phyloP scores from a whole-genome alignment of 495 filamentous ascomycete genomes.

The Podospora pseudoanserina region DNA sequence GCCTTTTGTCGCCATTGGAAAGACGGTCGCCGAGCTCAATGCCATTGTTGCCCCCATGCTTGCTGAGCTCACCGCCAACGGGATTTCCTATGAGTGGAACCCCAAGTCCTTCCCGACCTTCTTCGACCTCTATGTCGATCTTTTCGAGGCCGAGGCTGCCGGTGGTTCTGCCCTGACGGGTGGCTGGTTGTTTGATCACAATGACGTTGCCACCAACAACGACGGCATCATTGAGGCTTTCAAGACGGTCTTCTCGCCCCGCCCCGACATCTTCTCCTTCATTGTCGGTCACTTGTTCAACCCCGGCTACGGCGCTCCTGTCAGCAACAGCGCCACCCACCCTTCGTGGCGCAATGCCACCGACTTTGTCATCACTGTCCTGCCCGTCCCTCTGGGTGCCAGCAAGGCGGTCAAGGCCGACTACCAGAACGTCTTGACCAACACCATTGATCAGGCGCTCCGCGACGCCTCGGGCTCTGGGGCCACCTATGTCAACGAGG shows the following conservation, averaged over 20 bases:
- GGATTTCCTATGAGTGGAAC: slow-evolving; percentile 25
- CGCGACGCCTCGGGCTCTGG: slow-evolving; percentile 29
- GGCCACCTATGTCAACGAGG: slow-evolving; percentile 48
- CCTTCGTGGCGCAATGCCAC: slow-evolving; percentile 47
- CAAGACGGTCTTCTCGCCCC: slow-evolving; percentile 24
- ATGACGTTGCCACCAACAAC: slow-evolving; percentile 35
- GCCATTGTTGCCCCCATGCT: slow-evolving; percentile 37
- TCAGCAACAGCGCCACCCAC: slow-evolving; percentile 44
- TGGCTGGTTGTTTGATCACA: slow-evolving; percentile 39
- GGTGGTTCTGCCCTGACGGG: slow-evolving; percentile 31
- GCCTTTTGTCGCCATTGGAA: slow-evolving; percentile 27
- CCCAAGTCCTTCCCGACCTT: slow-evolving; percentile 37
- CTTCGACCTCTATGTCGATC: slow-evolving; percentile 37
- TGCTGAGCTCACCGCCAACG: slow-evolving; percentile 29
- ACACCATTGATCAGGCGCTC: slow-evolving; percentile 28
- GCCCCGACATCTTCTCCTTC: slow-evolving; percentile 22
- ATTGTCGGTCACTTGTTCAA: slow-evolving; percentile 42
- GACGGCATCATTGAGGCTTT: slow-evolving; percentile 36
- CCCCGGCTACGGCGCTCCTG: slow-evolving; percentile 34
- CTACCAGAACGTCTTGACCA: slow-evolving; percentile 26
- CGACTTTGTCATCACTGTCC: slow-evolving; percentile 24
- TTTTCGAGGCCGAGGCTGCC: slow-evolving; percentile 35
- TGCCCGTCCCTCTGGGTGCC: slow-evolving; percentile 15
- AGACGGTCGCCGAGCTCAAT: slow-evolving; percentile 30
- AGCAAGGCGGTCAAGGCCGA: slow-evolving; percentile 21